A percentile compares a stretch with the other conserved stretches of the same genome.
Evolutionary conservation across 495 filamentous ascomycete genomes (phyloP).

Genomic region (Hyaloscypha variabilis): DNA sequence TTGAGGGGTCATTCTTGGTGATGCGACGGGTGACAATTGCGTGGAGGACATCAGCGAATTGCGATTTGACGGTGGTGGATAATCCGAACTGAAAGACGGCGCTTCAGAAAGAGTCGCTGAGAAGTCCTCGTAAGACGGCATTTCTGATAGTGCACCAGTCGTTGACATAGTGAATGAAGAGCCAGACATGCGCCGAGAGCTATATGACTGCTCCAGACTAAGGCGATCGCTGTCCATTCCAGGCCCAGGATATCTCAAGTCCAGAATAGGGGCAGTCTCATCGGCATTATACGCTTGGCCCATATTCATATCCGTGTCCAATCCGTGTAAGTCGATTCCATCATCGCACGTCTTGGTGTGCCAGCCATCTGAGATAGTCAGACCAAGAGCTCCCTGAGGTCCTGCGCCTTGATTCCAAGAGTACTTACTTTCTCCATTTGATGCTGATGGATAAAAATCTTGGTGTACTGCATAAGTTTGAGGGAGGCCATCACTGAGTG

Average conservation of each 20-base stretch:
- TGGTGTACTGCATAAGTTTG: constrained; percentile 53
- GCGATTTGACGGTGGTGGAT: constrained; percentile 56
- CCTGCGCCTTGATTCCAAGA: constrained; percentile 24
- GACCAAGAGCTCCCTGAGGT: constrained; percentile 19
- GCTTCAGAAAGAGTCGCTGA: constrained; percentile 57
- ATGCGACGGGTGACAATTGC: constrained; percentile 59
- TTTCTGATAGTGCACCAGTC: constrained; percentile 57
- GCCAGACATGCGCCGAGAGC: constrained; percentile 57
- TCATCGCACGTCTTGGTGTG: constrained; percentile 53
- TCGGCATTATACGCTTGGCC: constrained; percentile 58
- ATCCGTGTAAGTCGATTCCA: constrained; percentile 44
- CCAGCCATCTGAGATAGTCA: constrained; percentile 49
- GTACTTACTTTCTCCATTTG: constrained; percentile 53
- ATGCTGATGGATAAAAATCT: constrained; percentile 52
- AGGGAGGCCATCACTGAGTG: constrained; percentile 48
- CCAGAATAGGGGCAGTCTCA: constrained; percentile 57
- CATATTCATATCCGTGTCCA: constrained; percentile 54
- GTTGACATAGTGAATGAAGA: constrained; percentile 62
- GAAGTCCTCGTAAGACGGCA: constrained; percentile 62
- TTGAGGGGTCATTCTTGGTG: constrained; percentile 60
- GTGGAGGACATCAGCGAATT: constrained; percentile 62
- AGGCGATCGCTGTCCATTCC: constrained; percentile 32
- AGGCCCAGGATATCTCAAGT: constrained; percentile 44
- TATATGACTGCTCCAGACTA: constrained; percentile 35
- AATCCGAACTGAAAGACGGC: constrained; percentile 57